Conservation (phyloP, 306 rosid genomes). For the Inga leiocalycina region DNA sequence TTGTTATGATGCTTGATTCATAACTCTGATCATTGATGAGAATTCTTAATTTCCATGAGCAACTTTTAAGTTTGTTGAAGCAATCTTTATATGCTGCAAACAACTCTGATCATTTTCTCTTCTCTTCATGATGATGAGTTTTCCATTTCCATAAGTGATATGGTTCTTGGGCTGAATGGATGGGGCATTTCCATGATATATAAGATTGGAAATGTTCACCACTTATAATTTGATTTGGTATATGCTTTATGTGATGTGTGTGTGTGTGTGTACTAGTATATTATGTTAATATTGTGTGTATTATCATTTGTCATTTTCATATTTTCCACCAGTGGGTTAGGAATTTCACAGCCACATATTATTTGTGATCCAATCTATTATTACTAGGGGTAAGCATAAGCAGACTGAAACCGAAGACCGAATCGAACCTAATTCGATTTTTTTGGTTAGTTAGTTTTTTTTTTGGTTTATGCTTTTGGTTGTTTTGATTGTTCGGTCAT, state of each 20-base stretch:
- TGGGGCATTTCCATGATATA: no score
- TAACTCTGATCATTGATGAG: not conserved
- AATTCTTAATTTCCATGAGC: not conserved
- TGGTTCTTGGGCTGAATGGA: not conserved
- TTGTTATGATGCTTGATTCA: not conserved
- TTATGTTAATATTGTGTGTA: no score
- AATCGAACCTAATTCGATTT: no score
- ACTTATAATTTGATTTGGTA: not conserved
- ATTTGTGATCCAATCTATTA: not conserved
- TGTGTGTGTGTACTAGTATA: no score
- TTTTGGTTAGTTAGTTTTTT: no score
- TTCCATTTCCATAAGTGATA: not conserved
- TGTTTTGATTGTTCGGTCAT: no score
- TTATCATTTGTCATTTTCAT: no score
- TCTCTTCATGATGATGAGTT: not conserved
- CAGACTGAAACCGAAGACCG: no score
- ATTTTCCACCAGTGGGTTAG: not conserved
- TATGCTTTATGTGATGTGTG: not conserved
- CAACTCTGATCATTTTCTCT: not conserved
- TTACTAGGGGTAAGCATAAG: no score
- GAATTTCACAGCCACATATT: not conserved
- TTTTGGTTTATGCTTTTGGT: no score
- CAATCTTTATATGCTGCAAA: not conserved
- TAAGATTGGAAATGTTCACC: not conserved
- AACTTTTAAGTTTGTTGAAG: not conserved